Evolutionary conservation across 2,329 filamentous ascomycete species (phyloP).

Genomic region (Akanthomyces lecanii): DNA sequence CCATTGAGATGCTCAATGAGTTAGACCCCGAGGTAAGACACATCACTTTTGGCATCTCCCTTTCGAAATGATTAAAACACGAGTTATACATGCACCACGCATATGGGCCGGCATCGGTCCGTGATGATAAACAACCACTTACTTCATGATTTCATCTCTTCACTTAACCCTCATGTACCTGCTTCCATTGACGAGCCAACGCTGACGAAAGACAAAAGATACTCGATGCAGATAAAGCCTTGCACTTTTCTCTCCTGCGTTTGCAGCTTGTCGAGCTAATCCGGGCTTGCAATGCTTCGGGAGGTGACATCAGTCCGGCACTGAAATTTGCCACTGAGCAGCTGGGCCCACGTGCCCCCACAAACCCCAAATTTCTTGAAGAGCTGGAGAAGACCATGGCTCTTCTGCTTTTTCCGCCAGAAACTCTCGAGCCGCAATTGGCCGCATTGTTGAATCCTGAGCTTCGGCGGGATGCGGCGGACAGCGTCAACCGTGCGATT

Average conservation of each 20-base stretch:
- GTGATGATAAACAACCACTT: slow-evolving; percentile 82
- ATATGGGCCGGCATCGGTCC: slow-evolving; percentile 67
- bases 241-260: slow-evolving; percentile 86
- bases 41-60: background rate
- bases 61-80: slow-evolving; percentile 81
- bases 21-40: slow-evolving; percentile 79
- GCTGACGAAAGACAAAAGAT: slow-evolving; percentile 56
- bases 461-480: slow-evolving; percentile 78
- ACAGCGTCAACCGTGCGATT: slow-evolving; percentile 84
- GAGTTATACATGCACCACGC: slow-evolving; percentile 99
- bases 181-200: slow-evolving; percentile 17
- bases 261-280: slow-evolving; percentile 94
- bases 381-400: slow-evolving; percentile 93
- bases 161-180: slow-evolving; percentile 10
- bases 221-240: slow-evolving; percentile 71
- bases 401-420: slow-evolving; percentile 80
- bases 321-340: slow-evolving; percentile 84
- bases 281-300: slow-evolving; percentile 62
- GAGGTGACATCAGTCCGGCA: slow-evolving; percentile 72
- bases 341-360: slow-evolving; percentile 80
- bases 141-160: slow-evolving; percentile 34
- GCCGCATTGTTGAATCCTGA: slow-evolving; percentile 73
- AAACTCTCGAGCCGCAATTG: slow-evolving; percentile 71
- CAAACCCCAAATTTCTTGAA: slow-evolving; percentile 73
- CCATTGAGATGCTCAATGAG: slow-evolving; percentile 84